These are phyloP conservation scores for Rusavskia elegans DNA, from an alignment of 495 filamentous ascomycete genomes.

Conservation along the genomic window DNA sequence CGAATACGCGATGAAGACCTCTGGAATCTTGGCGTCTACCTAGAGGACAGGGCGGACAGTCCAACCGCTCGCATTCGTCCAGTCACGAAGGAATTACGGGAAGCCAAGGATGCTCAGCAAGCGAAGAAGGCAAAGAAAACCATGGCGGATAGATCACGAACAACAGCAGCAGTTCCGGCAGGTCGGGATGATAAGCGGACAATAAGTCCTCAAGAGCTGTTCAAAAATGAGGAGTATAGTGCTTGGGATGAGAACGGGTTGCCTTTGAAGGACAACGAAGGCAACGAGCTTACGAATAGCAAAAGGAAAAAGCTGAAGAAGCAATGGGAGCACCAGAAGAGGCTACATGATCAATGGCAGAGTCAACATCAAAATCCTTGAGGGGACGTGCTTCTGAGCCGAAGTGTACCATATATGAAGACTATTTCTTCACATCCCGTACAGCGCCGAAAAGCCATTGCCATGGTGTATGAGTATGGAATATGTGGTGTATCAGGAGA, in stretches of 20 bases:
- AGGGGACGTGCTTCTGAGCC: too few relatives aligned
- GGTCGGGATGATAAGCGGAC: constrained; percentile 53
- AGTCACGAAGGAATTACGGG: constrained; percentile 54
- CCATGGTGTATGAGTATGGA: too few relatives aligned
- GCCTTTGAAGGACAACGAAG: constrained; percentile 58
- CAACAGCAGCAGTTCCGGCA: constrained; percentile 35
- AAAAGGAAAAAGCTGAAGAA: constrained; percentile 73
- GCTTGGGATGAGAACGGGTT: constrained; percentile 82
- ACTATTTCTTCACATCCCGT: too few relatives aligned
- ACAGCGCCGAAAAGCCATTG: too few relatives aligned
- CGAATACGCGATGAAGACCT: constrained; percentile 65
- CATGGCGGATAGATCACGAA: constrained; percentile 38
- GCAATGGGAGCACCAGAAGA: constrained; percentile 87
- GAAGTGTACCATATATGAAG: too few relatives aligned
- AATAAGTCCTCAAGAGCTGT: constrained; percentile 51
- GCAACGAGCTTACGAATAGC: constrained; percentile 69
- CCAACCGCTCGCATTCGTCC: constrained; percentile 69
- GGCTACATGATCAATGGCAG: constrained; percentile 56
- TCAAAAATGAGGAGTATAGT: constrained; percentile 54
- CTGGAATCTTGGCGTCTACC: constrained; percentile 63
- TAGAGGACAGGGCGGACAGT: constrained; percentile 64
- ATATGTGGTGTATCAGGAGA: not conserved
- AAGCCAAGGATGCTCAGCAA: constrained; percentile 56
- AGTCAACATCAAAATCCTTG: not conserved
- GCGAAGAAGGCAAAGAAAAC: constrained; percentile 37